Conservation (phyloP, 1,139 yeast species). For the Yamadazyma epiphylla region DNA sequence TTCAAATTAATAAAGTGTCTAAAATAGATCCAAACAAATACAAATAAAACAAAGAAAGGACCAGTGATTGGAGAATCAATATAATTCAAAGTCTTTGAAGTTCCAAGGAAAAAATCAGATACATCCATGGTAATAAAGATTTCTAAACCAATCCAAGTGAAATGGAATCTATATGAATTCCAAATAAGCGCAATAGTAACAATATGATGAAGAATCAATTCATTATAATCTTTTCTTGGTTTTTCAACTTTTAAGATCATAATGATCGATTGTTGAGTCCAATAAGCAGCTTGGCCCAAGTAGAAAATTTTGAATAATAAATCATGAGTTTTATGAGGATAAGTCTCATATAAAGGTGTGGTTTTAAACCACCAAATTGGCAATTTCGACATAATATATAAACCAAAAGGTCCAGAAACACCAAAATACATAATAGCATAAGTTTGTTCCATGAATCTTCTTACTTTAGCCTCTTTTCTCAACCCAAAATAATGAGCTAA, state of each 20-base stretch:
- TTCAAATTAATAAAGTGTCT: constrained; percentile 82
- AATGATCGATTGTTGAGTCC: constrained; percentile 93
- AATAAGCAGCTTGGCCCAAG: constrained; percentile 90
- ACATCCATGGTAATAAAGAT: constrained; percentile 94
- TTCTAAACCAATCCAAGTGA: constrained; percentile 92
- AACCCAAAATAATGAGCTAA: constrained; percentile 56
- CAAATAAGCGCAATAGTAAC: constrained; percentile 86
- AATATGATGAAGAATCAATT: constrained; percentile 88
- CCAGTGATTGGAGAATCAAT: constrained; percentile 62
- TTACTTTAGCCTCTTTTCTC: constrained; percentile 53
- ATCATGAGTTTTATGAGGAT: constrained; percentile 80
- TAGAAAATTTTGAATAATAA: constrained; percentile 75
- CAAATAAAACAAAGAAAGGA: constrained; percentile 67
- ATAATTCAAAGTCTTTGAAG: constrained; percentile 81
- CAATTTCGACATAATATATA: constrained; percentile 78
- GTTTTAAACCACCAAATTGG: constrained; percentile 92
- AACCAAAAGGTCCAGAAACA: constrained; percentile 77
- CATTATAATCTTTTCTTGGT: constrained; percentile 91
- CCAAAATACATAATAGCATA: constrained; percentile 83
- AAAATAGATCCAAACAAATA: constrained; percentile 74
- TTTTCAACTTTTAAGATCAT: constrained; percentile 82
- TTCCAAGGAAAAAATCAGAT: constrained; percentile 83
- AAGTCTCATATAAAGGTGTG: constrained; percentile 67
- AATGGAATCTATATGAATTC: constrained; percentile 90
- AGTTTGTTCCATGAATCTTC: constrained; percentile 90